Base-by-base conservation (phyloP, 225 moss, liverwort and hornwort genomes). In the Climacium dendroides region DNA sequence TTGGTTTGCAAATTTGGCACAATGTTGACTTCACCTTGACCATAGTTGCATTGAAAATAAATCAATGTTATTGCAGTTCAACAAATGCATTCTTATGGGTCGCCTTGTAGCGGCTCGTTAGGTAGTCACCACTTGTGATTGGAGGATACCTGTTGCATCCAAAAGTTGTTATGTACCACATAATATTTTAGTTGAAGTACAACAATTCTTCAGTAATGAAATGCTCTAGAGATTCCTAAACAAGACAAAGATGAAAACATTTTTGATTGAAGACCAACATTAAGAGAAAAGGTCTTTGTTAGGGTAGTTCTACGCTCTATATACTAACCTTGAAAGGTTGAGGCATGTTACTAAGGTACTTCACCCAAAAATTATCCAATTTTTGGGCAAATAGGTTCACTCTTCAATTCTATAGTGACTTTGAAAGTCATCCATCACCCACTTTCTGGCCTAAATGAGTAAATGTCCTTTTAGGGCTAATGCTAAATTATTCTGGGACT, bases 61-160 rank as follows among this genome's bases (percentile, higher is more conserved):
- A 22, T 50, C 23, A 72, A 35, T 52, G 19, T 48, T 70, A 55
- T 18, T 34, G 14, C 57, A 59, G 39, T 81, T 84, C 32, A 87
- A 63, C 3, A 17, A 88, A 79, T 25, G 83, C 81, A 7, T 80
- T 22, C 74, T 90, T 88, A 52, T 89, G 73, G 11, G 87, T 91
- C 16, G 60, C 78, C 41, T 74, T 71, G 48, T 90, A 90, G 22
- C 77, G 79, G 52, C 61, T 14, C 4, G 59, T 19, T 1, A 91
- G 59, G 85, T 92, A 79, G 11, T 89, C 83, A 37, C 90, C 89
- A 75, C 90, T 78, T 39, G 74, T 86, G 50, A 89, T 89, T 22
- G 87, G 88, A 65, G 79, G 63, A 69, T 86, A 92, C 81, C 88
- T 91, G 52, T 5, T 22, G 74, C 87, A 85, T 16, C 79, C 50